These are phyloP conservation scores for Daphne laureola DNA, from an alignment of 441 rosid genomes.

Conservation along the genomic window DNA sequence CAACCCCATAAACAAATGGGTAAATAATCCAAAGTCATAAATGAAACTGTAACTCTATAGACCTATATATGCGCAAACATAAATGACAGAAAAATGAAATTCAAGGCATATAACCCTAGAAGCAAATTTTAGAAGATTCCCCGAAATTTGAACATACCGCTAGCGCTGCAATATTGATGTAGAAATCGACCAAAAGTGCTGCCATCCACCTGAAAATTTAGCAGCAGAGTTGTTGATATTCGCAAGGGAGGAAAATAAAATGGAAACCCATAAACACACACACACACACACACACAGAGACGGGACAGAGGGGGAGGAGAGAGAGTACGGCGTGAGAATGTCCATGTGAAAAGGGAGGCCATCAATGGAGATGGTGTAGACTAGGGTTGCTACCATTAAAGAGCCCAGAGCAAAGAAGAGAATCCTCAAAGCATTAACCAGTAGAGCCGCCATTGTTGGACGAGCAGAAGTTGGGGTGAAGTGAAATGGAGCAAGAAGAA, in stretches of 20 bases:
- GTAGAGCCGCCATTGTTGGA: conserved; percentile 16
- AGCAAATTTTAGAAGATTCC: too few relatives aligned
- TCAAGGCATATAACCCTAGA: too few relatives aligned
- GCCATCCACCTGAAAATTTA: conserved; percentile 60
- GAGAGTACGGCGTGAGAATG: conserved; percentile 61
- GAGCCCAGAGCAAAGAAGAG: conserved; percentile 38
- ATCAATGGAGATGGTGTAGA: conserved; percentile 55
- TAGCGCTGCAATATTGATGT: conserved; percentile 44
- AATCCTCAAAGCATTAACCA: conserved; percentile 32
- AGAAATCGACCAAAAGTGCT: conserved; percentile 73
- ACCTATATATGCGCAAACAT: too few relatives aligned
- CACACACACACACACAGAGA: neutral
- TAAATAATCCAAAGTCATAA: too few relatives aligned
- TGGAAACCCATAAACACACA: neutral
- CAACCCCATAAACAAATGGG: too few relatives aligned
- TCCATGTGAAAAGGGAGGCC: conserved; percentile 77
- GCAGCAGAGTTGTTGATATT: neutral
- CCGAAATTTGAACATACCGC: conserved; percentile 31
- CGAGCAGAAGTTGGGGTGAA: neutral
- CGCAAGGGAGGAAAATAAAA: neutral
- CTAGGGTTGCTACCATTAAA: conserved; percentile 43
- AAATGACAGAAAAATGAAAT: too few relatives aligned
- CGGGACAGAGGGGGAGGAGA: conserved; percentile 7
- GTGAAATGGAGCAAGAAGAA: neutral
- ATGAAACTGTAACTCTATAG: too few relatives aligned